Conservation (phyloP, 345 rosid genomes). For the Brassica cretica region DNA sequence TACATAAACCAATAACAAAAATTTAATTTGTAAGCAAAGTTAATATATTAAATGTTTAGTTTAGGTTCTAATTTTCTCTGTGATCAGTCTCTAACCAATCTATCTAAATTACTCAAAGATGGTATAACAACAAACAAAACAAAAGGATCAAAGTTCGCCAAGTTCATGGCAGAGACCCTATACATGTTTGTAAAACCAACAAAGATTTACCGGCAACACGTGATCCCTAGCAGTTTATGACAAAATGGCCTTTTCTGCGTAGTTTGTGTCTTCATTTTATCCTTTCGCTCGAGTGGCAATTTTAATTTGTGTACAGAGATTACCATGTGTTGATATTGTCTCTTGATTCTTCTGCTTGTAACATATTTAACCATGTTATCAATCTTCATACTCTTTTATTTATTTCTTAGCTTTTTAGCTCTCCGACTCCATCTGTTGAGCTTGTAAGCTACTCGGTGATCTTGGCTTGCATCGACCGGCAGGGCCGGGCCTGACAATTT, state of each 20-base stretch:
- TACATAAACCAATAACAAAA: too few species aligned
- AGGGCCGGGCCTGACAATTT: too few species aligned
- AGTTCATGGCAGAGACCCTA: conserved; percentile 61
- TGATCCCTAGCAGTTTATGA: conserved; percentile 65
- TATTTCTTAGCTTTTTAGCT: too few species aligned
- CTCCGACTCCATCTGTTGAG: too few species aligned
- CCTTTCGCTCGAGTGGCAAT: not conserved
- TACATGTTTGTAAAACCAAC: conserved; percentile 44
- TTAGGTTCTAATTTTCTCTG: not conserved
- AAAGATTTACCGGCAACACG: conserved; percentile 38
- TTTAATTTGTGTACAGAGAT: not conserved
- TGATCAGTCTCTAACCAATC: conserved; percentile 35
- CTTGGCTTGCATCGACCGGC: too few species aligned
- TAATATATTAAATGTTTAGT: too few species aligned
- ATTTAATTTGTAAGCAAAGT: too few species aligned
- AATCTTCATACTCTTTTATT: too few species aligned
- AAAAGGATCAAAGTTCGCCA: conserved; percentile 78
- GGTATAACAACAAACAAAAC: conserved; percentile 46
- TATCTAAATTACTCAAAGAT: conserved; percentile 45
- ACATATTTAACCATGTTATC: not conserved
- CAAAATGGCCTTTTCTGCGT: conserved; percentile 9
- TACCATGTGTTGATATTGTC: too few species aligned
- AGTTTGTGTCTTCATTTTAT: conserved; percentile 9
- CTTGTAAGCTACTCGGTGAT: too few species aligned
- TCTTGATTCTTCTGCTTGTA: conserved; percentile 2